These are phyloP conservation scores for Lavandula angustifolia DNA, from an alignment of 257 asterid genomes.

Conservation along the genomic window DNA sequence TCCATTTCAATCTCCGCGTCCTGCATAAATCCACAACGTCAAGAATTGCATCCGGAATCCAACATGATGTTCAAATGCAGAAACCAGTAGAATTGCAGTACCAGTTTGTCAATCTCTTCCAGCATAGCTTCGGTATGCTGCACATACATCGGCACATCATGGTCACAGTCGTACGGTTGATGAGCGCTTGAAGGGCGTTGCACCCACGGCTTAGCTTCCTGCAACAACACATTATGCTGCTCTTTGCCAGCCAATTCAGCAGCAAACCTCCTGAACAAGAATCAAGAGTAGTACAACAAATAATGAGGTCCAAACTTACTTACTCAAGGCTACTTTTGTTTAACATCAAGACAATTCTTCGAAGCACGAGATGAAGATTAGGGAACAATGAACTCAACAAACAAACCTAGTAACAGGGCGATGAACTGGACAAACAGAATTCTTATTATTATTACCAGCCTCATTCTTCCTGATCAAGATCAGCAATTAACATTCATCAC, in stretches of 20 bases:
- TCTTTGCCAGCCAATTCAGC: conserved; percentile 59
- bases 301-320: neutral
- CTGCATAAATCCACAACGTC: conserved; percentile 28
- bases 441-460: conserved; percentile 44
- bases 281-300: conserved; percentile 19
- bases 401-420: conserved; percentile 85
- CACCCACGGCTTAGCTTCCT: conserved; percentile 42
- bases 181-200: conserved; percentile 32
- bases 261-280: conserved; percentile 51
- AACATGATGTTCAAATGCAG: neutral
- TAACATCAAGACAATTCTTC: neutral
- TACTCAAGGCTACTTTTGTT: neutral
- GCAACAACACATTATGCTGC: conserved; percentile 22
- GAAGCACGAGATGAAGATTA: neutral
- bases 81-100: conserved; percentile 28
- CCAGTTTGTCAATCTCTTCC: conserved; percentile 85
- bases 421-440: conserved; percentile 47
- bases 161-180: conserved; percentile 40
- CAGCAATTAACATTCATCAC: conserved; percentile 19
- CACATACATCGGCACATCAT: conserved; percentile 66
- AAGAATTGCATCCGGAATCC: conserved; percentile 5
- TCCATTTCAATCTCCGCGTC: conserved; percentile 62
- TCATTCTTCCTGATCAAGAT: conserved; percentile 51
- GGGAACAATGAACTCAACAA: conserved; percentile 4
- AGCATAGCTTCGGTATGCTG: conserved; percentile 80